These are phyloP conservation scores for Rhynchospora pubera DNA, from an alignment of 176 grass and related monocot genomes.

Conservation along the genomic window DNA sequence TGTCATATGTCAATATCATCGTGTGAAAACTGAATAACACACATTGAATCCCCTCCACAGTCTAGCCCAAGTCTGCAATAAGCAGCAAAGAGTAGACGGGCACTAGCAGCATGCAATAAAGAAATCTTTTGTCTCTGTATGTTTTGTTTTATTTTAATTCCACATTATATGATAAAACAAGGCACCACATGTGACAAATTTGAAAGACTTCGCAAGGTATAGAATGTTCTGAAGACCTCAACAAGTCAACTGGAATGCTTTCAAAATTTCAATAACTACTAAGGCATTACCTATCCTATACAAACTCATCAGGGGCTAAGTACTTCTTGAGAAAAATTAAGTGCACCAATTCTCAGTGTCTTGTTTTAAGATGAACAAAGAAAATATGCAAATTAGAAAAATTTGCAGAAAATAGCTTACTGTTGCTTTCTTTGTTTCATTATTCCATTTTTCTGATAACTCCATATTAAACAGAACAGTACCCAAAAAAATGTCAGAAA, in stretches of 20 bases:
- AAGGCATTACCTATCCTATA: not conserved
- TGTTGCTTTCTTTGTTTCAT: not conserved
- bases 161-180: not conserved
- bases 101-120: too few relatives aligned
- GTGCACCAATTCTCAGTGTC: too few relatives aligned
- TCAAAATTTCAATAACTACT: not conserved
- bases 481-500: not conserved
- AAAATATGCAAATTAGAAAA: not conserved
- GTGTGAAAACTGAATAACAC: not conserved
- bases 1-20: not conserved
- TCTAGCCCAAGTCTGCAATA: too few relatives aligned
- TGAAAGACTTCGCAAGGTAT: not conserved
- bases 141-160: not conserved
- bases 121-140: too few relatives aligned
- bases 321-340: too few relatives aligned
- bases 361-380: not conserved
- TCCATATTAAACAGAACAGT: not conserved
- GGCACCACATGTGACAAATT: not conserved
- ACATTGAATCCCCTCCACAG: too few relatives aligned
- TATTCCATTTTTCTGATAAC: not conserved
- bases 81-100: too few relatives aligned
- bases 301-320: not conserved
- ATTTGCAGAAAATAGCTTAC: not conserved
- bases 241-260: too few relatives aligned
- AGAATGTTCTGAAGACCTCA: not conserved